phyloP scores from a whole-genome alignment of 1,284 basidiomycete species.

The Melampsora americana region DNA sequence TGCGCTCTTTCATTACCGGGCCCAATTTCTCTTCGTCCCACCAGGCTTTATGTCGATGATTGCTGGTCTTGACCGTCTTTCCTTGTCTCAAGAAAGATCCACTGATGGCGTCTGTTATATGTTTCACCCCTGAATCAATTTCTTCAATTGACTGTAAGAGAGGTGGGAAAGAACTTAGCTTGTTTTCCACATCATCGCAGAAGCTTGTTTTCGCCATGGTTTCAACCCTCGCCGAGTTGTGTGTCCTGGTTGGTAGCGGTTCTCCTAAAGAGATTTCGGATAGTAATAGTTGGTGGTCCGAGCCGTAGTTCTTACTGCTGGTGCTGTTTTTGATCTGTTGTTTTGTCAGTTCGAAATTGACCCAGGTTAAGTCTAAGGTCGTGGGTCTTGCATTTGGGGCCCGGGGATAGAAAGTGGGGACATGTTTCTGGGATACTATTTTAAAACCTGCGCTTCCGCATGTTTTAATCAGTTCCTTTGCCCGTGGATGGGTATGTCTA shows the following conservation, averaged over 20 bases:
- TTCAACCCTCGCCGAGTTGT: no score
- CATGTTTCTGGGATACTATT: background rate
- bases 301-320: no score
- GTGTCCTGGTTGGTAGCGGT: no score
- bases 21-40: background rate
- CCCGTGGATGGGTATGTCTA: no score
- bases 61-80: background rate
- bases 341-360: no score
- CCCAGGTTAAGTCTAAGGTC: conserved; percentile 5
- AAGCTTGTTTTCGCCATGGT: no score
- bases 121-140: background rate
- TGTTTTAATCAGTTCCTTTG: background rate
- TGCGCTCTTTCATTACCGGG: background rate
- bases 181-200: no score
- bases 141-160: no score
- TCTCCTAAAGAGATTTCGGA: no score
- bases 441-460: background rate
- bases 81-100: background rate
- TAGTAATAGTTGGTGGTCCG: no score
- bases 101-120: background rate
- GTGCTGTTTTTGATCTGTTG: no score
- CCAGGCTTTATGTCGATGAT: background rate
- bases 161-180: no score
- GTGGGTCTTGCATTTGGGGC: background rate
- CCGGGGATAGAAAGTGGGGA: conserved; percentile 13